Percentiles rank a stretch among this genome's conserved stretches.
Evolutionary conservation across 768 basidiomycete species (phyloP).

Genomic region (Coprinopsis sp.): DNA sequence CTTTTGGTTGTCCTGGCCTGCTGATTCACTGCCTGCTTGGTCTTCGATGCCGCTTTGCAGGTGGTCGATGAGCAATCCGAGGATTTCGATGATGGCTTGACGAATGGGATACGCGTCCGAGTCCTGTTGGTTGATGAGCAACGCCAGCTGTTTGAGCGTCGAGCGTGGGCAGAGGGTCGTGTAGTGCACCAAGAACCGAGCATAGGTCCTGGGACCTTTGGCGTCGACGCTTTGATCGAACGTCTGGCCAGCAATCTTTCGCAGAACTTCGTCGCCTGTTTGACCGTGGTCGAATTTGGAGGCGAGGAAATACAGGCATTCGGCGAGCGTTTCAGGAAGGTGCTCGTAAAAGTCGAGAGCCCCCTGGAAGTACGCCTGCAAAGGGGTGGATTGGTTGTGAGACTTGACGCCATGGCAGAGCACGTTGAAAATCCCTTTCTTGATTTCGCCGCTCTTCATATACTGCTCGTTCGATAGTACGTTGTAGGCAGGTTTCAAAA

Average conservation of each 20-base stretch:
- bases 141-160: slow-evolving; percentile 84
- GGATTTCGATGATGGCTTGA: slow-evolving; percentile 87
- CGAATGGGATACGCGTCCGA: slow-evolving; percentile 98
- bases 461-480: slow-evolving; percentile 82
- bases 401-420: slow-evolving; percentile 90
- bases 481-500: slow-evolving; percentile 84
- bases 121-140: slow-evolving; percentile 82
- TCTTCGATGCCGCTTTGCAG: slow-evolving; percentile 54
- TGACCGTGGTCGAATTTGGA: slow-evolving; percentile 87
- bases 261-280: slow-evolving; percentile 85
- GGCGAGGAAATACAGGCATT: slow-evolving; percentile 72
- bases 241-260: slow-evolving; percentile 75
- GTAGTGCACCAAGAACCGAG: slow-evolving; percentile 75
- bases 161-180: slow-evolving; percentile 75
- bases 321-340: slow-evolving; percentile 63
- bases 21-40: too few species aligned
- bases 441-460: slow-evolving; percentile 77
- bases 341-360: slow-evolving; percentile 92
- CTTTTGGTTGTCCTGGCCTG: slow-evolving; percentile 42
- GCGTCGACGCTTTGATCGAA: slow-evolving; percentile 74
- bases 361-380: slow-evolving; percentile 89
- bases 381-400: slow-evolving; percentile 77
- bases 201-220: slow-evolving; percentile 84
- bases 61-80: slow-evolving; percentile 81
- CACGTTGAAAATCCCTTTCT: slow-evolving; percentile 75